Conservation (phyloP, 352 stramenopile genomes). For the Globisporangium perplexum region DNA sequence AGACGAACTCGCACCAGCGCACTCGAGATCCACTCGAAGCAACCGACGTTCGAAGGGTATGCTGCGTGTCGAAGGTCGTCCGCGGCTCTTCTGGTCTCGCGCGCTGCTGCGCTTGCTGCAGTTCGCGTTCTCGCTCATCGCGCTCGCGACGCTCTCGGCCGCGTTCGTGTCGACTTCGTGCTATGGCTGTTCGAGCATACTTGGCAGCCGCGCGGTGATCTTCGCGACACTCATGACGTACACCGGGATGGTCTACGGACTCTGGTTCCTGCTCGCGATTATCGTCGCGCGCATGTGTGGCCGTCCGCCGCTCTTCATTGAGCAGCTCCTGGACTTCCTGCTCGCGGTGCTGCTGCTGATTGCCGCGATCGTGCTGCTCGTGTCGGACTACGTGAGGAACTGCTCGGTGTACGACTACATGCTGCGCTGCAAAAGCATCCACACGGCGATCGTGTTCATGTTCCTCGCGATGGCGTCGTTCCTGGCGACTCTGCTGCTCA, state of each 20-base stretch:
- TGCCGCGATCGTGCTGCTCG: slow-evolving; percentile 57
- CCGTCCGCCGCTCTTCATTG: slow-evolving; percentile 33
- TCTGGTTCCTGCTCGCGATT: slow-evolving; percentile 48
- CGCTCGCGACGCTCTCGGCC: slow-evolving; percentile 49
- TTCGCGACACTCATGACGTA: slow-evolving; percentile 61
- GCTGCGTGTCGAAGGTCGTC: neutral
- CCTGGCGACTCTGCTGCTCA: slow-evolving; percentile 41
- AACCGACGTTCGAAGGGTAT: neutral
- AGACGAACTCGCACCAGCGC: neutral
- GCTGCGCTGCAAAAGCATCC: slow-evolving; percentile 50
- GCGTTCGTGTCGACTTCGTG: slow-evolving; percentile 57
- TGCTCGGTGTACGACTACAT: slow-evolving; percentile 65
- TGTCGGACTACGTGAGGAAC: slow-evolving; percentile 60
- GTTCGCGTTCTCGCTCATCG: slow-evolving; percentile 47
- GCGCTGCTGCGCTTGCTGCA: slow-evolving; percentile 56
- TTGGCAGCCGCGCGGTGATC: slow-evolving; percentile 48
- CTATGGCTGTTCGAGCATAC: slow-evolving; percentile 68
- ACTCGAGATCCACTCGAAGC: neutral
- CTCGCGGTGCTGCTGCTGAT: slow-evolving; percentile 51
- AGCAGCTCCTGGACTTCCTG: slow-evolving; percentile 49
- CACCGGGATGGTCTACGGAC: slow-evolving; percentile 54
- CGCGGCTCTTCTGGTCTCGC: slow-evolving; percentile 21
- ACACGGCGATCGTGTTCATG: slow-evolving; percentile 55
- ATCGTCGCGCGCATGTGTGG: slow-evolving; percentile 30
- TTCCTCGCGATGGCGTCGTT: slow-evolving; percentile 54